Evolutionary conservation across 371 early-diverging fungal species (phyloP), one percentile per base, ranked within the genome.

Genomic region (Mortierella sp.): DNA sequence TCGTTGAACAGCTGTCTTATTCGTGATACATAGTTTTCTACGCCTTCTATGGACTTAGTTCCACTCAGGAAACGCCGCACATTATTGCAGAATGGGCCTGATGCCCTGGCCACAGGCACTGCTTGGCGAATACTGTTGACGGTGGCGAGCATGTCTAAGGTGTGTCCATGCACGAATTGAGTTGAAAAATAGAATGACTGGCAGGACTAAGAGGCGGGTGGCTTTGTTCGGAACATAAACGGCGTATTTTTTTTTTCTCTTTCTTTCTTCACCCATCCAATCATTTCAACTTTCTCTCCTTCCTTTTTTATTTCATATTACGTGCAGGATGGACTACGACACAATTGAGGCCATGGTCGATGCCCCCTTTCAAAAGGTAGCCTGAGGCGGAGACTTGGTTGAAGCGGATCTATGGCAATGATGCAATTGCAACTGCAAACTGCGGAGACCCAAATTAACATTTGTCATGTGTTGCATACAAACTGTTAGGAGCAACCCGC

Each of bases 321-420:
- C 0, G 11, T 34, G 11, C 37, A 7, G 4, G 19, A 76, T 76
- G 78, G 70, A 76, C 32, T 76, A 76, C 70, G 76, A 76, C 39
- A 52, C 76, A 41, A 69, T 94, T 52, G 95, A 94, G 80, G 93
- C 90, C 65, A 87, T 94, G 84, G 86, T 94, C 72, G 95, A 94
- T 67, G 94, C 95, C 47, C 94, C 94, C 24, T 94, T 90, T 81
- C 90, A 88, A 75, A 86, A 89, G 79, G 89, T 87, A 58, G n/a
- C n/a, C n/a, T n/a, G n/a, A n/a, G n/a, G n/a, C n/a, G n/a, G n/a
- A n/a, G n/a, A n/a, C n/a, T n/a, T n/a, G n/a, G n/a, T n/a, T n/a
- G n/a, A n/a, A n/a, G n/a, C n/a, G n/a, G n/a, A n/a, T n/a, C n/a
- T n/a, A n/a, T n/a, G n/a, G n/a, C n/a, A n/a, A n/a, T n/a, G n/a